Percentiles rank a stretch among this genome's conserved stretches.
Evolutionary conservation across 257 asterid species (phyloP).

Genomic region (Thymus mandschuricus): DNA sequence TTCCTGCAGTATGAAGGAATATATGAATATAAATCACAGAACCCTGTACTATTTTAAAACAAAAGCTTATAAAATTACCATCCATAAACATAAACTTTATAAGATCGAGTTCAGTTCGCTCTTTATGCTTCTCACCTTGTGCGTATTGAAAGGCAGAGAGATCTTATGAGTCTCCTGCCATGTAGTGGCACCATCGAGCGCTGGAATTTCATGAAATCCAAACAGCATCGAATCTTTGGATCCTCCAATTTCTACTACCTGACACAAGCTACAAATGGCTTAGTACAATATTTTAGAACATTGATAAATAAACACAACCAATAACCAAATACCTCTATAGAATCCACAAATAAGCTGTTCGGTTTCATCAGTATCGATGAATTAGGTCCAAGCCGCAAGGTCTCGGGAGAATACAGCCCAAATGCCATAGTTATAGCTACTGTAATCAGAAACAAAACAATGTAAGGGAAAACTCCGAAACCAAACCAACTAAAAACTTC

Average conservation of each 20-base stretch:
- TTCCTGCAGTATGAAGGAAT: conserved; percentile 49
- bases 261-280: conserved; percentile 35
- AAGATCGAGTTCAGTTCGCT: conserved; percentile 4
- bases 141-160: conserved; percentile 51
- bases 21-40: conserved; percentile 21
- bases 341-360: conserved; percentile 60
- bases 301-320: neutral
- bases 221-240: conserved; percentile 51
- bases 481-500: neutral
- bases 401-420: conserved; percentile 69
- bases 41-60: conserved; percentile 17
- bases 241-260: conserved; percentile 63
- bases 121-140: conserved; percentile 54
- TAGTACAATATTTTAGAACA: conserved; percentile 7
- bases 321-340: conserved; percentile 58
- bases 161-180: conserved; percentile 71
- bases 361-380: conserved; percentile 72
- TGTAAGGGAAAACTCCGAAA: conserved; percentile 15
- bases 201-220: conserved; percentile 62
- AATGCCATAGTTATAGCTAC: conserved; percentile 60
- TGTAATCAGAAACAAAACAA: conserved; percentile 41
- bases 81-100: conserved; percentile 11
- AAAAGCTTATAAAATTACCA: conserved; percentile 1
- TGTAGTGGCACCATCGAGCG: conserved; percentile 50
- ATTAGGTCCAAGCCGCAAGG: conserved; percentile 72